Evolutionary conservation across 2,329 filamentous ascomycete genomes (phyloP).

Genomic region (Penicillium digitatum): DNA sequence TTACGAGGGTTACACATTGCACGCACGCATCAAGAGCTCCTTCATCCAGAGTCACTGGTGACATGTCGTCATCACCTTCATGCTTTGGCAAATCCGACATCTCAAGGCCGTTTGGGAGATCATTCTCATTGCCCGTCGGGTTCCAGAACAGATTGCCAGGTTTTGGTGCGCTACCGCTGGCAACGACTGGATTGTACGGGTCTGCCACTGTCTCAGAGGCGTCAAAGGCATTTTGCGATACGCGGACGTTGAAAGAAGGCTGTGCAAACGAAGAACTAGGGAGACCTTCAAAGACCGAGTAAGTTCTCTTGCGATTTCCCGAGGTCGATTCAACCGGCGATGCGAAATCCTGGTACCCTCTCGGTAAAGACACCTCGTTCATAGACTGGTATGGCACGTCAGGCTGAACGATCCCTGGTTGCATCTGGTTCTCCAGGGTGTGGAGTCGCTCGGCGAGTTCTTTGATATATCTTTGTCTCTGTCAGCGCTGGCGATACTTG

Average conservation of each 20-base stretch:
- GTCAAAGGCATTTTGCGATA: slow-evolving; percentile 37
- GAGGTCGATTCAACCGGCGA: slow-evolving; percentile 46
- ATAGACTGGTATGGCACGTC: slow-evolving; percentile 45
- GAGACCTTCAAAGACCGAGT: slow-evolving; percentile 48
- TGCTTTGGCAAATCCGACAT: slow-evolving; percentile 32
- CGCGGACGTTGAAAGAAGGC: slow-evolving; percentile 34
- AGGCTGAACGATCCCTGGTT: slow-evolving; percentile 38
- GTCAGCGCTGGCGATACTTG: slow-evolving; percentile 15
- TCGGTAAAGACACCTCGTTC: slow-evolving; percentile 41
- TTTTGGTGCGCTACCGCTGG: slow-evolving; percentile 31
- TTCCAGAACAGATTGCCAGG: slow-evolving; percentile 40
- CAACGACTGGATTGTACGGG: slow-evolving; percentile 38
- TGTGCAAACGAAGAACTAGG: slow-evolving; percentile 42
- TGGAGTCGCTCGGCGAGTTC: slow-evolving; percentile 82
- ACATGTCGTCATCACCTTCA: slow-evolving; percentile 34
- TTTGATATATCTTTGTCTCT: slow-evolving; percentile 69
- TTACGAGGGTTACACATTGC: neutral
- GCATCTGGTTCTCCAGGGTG: slow-evolving; percentile 73
- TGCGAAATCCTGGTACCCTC: slow-evolving; percentile 52
- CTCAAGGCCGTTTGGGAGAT: slow-evolving; percentile 32
- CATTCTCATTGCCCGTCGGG: slow-evolving; percentile 30
- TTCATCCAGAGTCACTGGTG: slow-evolving; percentile 37
- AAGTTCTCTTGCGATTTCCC: slow-evolving; percentile 47
- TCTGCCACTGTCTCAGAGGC: slow-evolving; percentile 31
- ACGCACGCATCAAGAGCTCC: slow-evolving; percentile 41